Base-by-base conservation (phyloP, 129 eudicot species). In the Ambrosia artemisiifolia region DNA sequence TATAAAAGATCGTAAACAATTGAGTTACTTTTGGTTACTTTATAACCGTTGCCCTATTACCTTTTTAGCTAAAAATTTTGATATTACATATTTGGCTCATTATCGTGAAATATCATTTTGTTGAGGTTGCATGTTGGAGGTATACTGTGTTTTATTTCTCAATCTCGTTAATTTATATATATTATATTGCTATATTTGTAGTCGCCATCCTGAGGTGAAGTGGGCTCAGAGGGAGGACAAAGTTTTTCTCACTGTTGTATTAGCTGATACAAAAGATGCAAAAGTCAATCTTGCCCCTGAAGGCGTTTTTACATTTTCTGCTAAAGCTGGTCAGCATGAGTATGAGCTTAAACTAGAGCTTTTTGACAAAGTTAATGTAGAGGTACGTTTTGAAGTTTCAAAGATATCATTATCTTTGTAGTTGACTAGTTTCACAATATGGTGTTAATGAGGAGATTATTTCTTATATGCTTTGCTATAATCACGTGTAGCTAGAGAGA, bases 151-250 rank as follows among this genome's bases (percentile, higher is more conserved):
- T 20, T 57, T 55, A 55, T 24, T 60, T 60, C 17, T 32, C 65
- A 60, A 5, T 60, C 4, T 4, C 30, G 11, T 28, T 60, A 13
- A 12, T 4, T 1, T 30, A 30, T 60, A 30, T 60, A 12, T 30
- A 60, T 4, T 11, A 13, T 14, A 49, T 74, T 74, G 46, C 64
- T 28, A 42, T 32, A 6, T 55, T 48, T 82, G 73, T 47, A 92
- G 96, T 83, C 95, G 91, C 47, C 91, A 90, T 81, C 98, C 98
- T 18, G 95, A 87, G 65, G 81, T 94, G 57, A 94, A 90, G 84
- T 94, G 98, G 98, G 98, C 98, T 12, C 88, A 94, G 70, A 87
- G 96, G 78, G 87, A 79, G 60, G 98, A 94, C 80, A 86, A 82
- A 74, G 82, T 94, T 5, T 94, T 61, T 59, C 72, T 94, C 57